Evolutionary conservation across 495 filamentous ascomycete genomes (phyloP), one percentile per base, ranked within the genome.

Genomic region (Xylaria grammica): DNA sequence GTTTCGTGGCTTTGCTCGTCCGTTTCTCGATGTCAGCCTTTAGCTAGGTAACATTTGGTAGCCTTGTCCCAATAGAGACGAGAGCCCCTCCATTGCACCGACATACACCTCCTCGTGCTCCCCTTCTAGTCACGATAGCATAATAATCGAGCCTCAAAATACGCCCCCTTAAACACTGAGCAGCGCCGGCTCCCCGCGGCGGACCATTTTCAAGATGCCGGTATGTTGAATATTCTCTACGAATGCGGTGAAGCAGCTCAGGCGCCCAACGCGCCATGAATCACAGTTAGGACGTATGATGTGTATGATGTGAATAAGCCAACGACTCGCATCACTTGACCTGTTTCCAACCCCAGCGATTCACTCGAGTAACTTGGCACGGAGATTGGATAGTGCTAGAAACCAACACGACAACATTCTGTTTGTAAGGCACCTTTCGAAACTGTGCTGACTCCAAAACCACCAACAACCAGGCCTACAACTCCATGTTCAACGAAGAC

Each of bases 401-500:
- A 42, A 22, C 49, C n/a, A 30, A 45, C 27, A 45, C 2, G 6
- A 42, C 13, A n/a, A n/a, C n/a, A n/a, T n/a, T n/a, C n/a, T n/a
- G n/a, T n/a, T n/a, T n/a, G n/a, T n/a, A n/a, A n/a, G n/a, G n/a
- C n/a, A n/a, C n/a, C n/a, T n/a, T n/a, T n/a, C n/a, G 40, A 42
- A 42, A 11, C 40, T 7, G 24, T 38, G 17, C 48, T 26, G 17
- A 22, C 22, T 10, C 45, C 46, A 8, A 9, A 42, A 55, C 32
- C 32, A 7, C 38, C 36, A 27, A 13, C 57, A 42, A 42, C 45
- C 74, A 97, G 92, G 91, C 91, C 79, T 96, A 95, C 83, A 92
- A 95, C 82, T 94, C 91, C 73, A 88, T 94, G 83, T 96, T 96
- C 87, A 90, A 96, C 76, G 83, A 88, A 69, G 91, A 94, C 76